Base-by-base conservation (phyloP, 1,139 yeast species). In the Yamadazyma buinensis region DNA sequence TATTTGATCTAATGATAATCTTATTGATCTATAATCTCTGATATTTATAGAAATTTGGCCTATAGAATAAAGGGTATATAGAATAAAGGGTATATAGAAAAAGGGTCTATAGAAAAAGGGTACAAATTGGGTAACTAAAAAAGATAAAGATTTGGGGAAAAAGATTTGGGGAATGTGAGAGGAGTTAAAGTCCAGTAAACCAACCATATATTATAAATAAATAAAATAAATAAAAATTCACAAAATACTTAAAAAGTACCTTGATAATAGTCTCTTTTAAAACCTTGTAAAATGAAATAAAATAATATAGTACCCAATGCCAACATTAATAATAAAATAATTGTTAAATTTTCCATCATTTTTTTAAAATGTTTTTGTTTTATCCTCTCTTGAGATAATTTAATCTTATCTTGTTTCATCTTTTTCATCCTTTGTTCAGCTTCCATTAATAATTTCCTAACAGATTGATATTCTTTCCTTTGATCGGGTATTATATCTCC, bases 401-500 rank as follows among this genome's bases (percentile, higher is more conserved):
- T 18, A 6, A 44, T 35, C 28, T 39, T 31, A 29, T 40, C 40
- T 10, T 28, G 26, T 28, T 35, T 38, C 24, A 33, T 18, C 26
- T 32, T 22, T 30, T 36, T 28, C 15, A 35, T 40, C 21, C 34
- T 42, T 15, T 31, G 35, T 21, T 46, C 48, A 5, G 48, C 48
- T 29, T 39, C 43, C 19, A 35, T 28, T 17, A 43, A 40, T 24
- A 28, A 26, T 11, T 40, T 34, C 25, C 46, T 28, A 8, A 40
- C 34, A 3, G 48, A 30, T 12, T 37, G 28, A 28, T 44, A 46
- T n/a, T 37, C 28, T 30, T 30, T 40, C 18, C 38, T 54, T 20
- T 63, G 61, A 4, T 36, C 25, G 3, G 49, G 43, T 5, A 37
- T 37, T 5, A 67, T 39, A 17, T 58, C 61, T 1, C 75, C 75